Conservation (phyloP, 1,139 yeast genomes). For the Taiozyma sp. region DNA sequence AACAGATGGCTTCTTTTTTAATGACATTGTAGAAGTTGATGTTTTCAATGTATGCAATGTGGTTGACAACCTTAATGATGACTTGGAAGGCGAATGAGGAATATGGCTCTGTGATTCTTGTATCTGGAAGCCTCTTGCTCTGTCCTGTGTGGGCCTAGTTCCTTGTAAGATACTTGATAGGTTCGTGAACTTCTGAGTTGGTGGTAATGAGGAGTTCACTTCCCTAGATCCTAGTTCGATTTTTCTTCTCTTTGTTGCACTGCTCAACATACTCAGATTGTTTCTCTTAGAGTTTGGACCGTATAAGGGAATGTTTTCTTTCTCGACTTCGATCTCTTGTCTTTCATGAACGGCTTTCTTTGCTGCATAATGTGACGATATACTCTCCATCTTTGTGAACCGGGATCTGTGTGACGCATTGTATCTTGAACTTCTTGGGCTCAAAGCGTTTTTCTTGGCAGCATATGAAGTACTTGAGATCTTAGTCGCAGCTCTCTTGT, state of each 20-base stretch:
- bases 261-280: constrained; percentile 11
- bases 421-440: constrained; percentile 17
- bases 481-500: constrained; percentile 25
- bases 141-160: neutral
- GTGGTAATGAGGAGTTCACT: constrained; percentile 2
- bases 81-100: neutral
- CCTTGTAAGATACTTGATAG: constrained; percentile 3
- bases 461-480: constrained; percentile 1
- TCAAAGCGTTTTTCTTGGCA: constrained; percentile 6
- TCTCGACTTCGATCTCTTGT: constrained; percentile 13
- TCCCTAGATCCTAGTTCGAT: constrained; percentile 17
- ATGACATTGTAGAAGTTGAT: constrained; percentile 6
- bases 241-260: constrained; percentile 19
- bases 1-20: constrained; percentile 3
- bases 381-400: constrained; percentile 29
- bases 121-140: neutral
- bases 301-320: constrained; percentile 20
- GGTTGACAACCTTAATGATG: neutral
- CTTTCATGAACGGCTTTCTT: constrained; percentile 7
- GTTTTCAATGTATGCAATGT: neutral
- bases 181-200: constrained; percentile 4
- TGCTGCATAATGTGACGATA: constrained; percentile 28
- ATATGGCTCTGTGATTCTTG: neutral
- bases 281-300: constrained; percentile 21
- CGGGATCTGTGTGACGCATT: constrained; percentile 21